Evolutionary conservation across 768 basidiomycete genomes (phyloP).

Genomic region (Panaeolus papilionaceus): DNA sequence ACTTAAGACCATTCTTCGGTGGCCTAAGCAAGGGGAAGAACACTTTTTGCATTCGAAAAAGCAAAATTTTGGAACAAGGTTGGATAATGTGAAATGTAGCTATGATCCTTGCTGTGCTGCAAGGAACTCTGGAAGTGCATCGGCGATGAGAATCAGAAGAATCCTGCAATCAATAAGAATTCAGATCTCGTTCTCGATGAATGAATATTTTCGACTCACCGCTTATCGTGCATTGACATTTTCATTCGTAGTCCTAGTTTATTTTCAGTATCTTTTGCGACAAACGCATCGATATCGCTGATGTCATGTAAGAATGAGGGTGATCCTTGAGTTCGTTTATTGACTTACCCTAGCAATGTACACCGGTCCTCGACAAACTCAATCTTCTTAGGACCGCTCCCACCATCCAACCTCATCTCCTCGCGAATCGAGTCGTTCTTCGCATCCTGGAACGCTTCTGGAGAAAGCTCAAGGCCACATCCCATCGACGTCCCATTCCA

Average conservation of each 20-base stretch:
- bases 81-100: no score
- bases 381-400: not conserved
- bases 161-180: no score
- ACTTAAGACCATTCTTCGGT: no score
- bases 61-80: no score
- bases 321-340: not conserved
- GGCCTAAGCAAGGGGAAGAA: no score
- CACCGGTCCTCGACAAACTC: not conserved
- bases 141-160: not conserved
- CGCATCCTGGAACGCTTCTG: not conserved
- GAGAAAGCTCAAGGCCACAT: slow-evolving; percentile 7
- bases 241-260: not conserved
- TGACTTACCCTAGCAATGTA: not conserved
- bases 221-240: not conserved
- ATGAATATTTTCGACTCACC: not conserved
- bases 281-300: not conserved
- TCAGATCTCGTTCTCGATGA: no score
- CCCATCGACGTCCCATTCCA: slow-evolving; percentile 7
- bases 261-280: not conserved
- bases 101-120: not conserved
- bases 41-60: no score
- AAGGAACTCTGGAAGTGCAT: not conserved
- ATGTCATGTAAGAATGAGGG: not conserved
- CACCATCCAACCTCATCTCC: not conserved
- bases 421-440: not conserved